These are phyloP conservation scores for Dendrobium officinale DNA, from an alignment of 106 monocot genomes.

Conservation along the genomic window DNA sequence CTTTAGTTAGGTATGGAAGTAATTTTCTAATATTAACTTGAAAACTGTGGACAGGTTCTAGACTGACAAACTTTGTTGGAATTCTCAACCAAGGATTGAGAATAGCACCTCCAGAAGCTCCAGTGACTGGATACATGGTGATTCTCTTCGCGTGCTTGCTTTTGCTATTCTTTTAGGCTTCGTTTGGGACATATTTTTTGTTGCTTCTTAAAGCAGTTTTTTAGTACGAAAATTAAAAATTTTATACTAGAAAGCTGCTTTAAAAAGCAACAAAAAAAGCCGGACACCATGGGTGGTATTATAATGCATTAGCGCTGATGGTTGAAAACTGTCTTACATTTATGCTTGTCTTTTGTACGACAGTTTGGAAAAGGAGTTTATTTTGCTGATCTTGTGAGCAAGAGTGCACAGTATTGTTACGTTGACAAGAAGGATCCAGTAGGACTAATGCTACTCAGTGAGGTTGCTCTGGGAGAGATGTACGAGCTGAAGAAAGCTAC, in stretches of 20 bases:
- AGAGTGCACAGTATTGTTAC: constrained; percentile 95
- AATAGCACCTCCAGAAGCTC: constrained; percentile 97
- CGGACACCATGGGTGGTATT: neutral
- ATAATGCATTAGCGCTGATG: neutral
- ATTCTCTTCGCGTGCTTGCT: constrained; percentile 20
- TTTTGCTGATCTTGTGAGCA: constrained; percentile 94
- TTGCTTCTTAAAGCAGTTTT: no score
- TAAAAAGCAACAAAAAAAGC: no score
- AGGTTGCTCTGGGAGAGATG: constrained; percentile 95
- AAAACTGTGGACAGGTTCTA: constrained; percentile 46
- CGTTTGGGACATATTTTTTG: no score
- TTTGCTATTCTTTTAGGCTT: neutral
- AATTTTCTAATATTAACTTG: neutral
- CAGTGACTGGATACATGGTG: constrained; percentile 96
- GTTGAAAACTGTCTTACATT: neutral
- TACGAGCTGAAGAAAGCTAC: constrained; percentile 83
- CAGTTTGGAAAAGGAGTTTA: constrained; percentile 98
- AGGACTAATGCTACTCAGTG: constrained; percentile 86
- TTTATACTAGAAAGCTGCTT: no score
- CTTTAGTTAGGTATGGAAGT: neutral
- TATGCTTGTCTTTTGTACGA: constrained; percentile 6
- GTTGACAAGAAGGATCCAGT: constrained; percentile 91
- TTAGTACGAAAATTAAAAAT: no score
- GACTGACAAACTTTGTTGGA: constrained; percentile 96
- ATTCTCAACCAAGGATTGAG: constrained; percentile 95